Base-by-base conservation (phyloP, 805 yeast species). In the Pichia heedii region DNA sequence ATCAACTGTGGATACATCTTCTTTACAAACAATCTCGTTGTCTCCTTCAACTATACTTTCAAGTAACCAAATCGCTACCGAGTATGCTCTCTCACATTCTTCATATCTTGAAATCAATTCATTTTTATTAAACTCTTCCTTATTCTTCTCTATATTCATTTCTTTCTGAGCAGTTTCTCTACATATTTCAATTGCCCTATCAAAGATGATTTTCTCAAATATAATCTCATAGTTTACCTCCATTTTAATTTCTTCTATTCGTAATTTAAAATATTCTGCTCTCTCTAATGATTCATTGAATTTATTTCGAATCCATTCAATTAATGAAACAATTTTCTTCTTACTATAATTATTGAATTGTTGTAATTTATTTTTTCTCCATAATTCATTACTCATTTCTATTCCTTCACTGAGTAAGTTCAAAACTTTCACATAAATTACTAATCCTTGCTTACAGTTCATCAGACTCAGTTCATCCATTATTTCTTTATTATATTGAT, bases 11-110 rank as follows among this genome's bases (percentile, higher is more conserved):
- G 70, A 74, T 41, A 67, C 67, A 60, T 90, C 97, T 40, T 81
- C 86, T 21, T 3, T 15, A 2, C 16, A 12, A 1, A 29, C 13
- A 29, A 29, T 29, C 13, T 29, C 18, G 7, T 16, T 16, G 3
- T 29, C 32, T 10, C 3, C 13, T 12, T n/a, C 11, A 15, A 36
- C 22, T 2, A 10, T 12, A 24, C 27, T 26, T 11, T 18, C 94
- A 55, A 90, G 68, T 96, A 90, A 87, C 97, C 97, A 90, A 41
- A 90, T 76, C 0, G 96, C 81, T 0, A 96, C 86, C 4, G 94
- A 85, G 60, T 90, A 90, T 9, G 90, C 84, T 46, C 84, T 64
- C 62, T 89, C 96, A 63, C 97, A 89, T 7, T 83, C 84, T 18
- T 69, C 67, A 9, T 16, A 32, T n/a, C 19, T 32, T 7, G 7